Evolutionary conservation across 2,329 filamentous ascomycete genomes (phyloP), one percentile per base, ranked within the genome.

Genomic region (Elsinoe perseae): DNA sequence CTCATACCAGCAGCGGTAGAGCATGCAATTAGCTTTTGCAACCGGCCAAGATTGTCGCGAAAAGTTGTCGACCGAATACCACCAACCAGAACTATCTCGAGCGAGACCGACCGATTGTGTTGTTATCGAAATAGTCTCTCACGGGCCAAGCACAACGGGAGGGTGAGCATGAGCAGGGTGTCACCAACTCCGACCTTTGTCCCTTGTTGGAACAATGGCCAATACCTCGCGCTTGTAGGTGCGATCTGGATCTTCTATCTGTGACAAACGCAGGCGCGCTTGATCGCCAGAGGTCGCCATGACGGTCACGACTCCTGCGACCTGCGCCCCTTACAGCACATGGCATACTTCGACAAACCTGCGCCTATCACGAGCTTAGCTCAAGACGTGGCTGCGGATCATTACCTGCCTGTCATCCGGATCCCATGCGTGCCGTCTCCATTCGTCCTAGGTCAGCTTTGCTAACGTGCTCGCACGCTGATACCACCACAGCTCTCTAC

Each of bases 381-480:
- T 52, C 48, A n/a, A 21, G 32, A 12, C 48, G 48, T 52, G 48
- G 48, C 48, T 52, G 30, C 48, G 48, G 48, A 52, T 52, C 48
- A 52, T 38, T 52, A 38, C 48, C 48, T 38, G 48, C 48, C 48
- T 52, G 48, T 52, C 48, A 52, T 52, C 48, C 48, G 48, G 28
- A 25, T 36, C 25, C 30, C 8, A 20, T 34, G 32, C 28, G n/a
- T 18, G 48, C 16, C 30, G 44, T 27, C 25, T 20, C 38, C 28
- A 52, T 52, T 52, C 48, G 48, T 36, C n/a, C 48, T 14, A 3
- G 28, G 18, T 52, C 48, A 52, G 48, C 48, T 52, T n/a, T 32
- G 30, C 28, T 36, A 34, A 52, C 32, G 30, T 52, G 10, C 48
- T 52, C 48, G 48, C 14, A 25, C 48, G 12, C 48, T 52, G 48